Conservation (phyloP, 148 eudicot species). For the Cornus florida region DNA sequence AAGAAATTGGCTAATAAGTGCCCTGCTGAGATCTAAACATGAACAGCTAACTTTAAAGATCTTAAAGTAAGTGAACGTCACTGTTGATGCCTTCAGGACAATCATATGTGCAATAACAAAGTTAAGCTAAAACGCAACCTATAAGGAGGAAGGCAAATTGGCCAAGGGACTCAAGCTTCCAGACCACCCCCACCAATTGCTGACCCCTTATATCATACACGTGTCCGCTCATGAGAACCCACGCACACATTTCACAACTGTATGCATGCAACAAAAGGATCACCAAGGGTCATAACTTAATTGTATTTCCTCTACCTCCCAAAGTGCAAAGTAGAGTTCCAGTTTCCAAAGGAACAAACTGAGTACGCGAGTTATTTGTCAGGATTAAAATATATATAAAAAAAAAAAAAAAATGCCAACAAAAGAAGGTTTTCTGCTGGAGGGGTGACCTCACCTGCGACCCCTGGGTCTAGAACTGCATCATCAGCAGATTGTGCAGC, state of each 20-base stretch:
- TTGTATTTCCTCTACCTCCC: too few relatives aligned
- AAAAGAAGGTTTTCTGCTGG: too few relatives aligned
- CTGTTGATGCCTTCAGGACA: constrained; percentile 11
- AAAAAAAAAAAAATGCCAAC: too few relatives aligned
- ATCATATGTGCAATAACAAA: not conserved
- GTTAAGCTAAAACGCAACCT: constrained; percentile 4
- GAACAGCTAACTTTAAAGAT: not conserved
- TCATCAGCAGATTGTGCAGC: constrained; percentile 97
- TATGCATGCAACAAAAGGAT: not conserved
- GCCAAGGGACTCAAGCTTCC: too few relatives aligned
- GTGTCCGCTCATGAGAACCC: not conserved
- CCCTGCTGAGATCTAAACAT: not conserved
- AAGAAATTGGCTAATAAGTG: constrained; percentile 12
- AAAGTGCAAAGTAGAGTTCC: too few relatives aligned
- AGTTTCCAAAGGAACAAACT: too few relatives aligned
- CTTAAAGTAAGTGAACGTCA: not conserved
- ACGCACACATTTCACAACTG: not conserved
- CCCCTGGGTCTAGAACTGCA: constrained; percentile 80
- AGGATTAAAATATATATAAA: too few relatives aligned
- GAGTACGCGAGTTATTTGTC: too few relatives aligned
- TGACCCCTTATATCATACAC: not conserved
- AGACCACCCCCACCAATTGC: not conserved
- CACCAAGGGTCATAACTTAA: too few relatives aligned
- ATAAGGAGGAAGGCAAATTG: not conserved
- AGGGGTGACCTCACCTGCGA: constrained; percentile 55